Conservation (phyloP, 1,139 yeast genomes). For the Sugiyamaella xylanicola region DNA sequence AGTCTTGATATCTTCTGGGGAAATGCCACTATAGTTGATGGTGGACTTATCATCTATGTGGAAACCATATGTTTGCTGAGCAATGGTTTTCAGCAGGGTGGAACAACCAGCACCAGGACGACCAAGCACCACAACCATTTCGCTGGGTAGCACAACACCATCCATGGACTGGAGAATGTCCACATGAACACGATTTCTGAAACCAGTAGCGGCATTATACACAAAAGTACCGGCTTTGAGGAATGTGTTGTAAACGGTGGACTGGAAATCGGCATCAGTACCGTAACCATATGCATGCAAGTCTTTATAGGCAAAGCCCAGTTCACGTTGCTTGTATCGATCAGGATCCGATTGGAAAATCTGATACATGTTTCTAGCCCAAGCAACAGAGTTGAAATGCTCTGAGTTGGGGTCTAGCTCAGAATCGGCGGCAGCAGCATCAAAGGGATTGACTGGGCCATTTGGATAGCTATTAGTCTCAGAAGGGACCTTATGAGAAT, state of each 20-base stretch:
- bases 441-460: slow-evolving; percentile 30
- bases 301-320: slow-evolving; percentile 67
- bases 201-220: slow-evolving; percentile 27
- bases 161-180: slow-evolving; percentile 70
- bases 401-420: slow-evolving; percentile 57
- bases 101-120: slow-evolving; percentile 89
- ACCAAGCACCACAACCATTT: slow-evolving; percentile 73
- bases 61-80: slow-evolving; percentile 74
- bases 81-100: slow-evolving; percentile 69
- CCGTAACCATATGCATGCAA: slow-evolving; percentile 76
- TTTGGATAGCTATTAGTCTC: slow-evolving; percentile 10
- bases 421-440: slow-evolving; percentile 41
- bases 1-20: slow-evolving; percentile 50
- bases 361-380: slow-evolving; percentile 72
- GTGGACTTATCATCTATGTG: slow-evolving; percentile 54
- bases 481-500: slow-evolving; percentile 3
- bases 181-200: slow-evolving; percentile 42
- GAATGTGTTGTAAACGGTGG: slow-evolving; percentile 61
- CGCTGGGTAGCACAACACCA: slow-evolving; percentile 69
- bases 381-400: slow-evolving; percentile 61
- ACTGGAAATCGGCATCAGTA: slow-evolving; percentile 76
- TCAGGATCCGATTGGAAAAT: slow-evolving; percentile 28
- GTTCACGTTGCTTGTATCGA: slow-evolving; percentile 26
- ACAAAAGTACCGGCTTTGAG: slow-evolving; percentile 35
- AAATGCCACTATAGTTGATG: slow-evolving; percentile 40